Base-by-base conservation (phyloP, 2,329 filamentous ascomycete genomes). In the Fusarium sp. region DNA sequence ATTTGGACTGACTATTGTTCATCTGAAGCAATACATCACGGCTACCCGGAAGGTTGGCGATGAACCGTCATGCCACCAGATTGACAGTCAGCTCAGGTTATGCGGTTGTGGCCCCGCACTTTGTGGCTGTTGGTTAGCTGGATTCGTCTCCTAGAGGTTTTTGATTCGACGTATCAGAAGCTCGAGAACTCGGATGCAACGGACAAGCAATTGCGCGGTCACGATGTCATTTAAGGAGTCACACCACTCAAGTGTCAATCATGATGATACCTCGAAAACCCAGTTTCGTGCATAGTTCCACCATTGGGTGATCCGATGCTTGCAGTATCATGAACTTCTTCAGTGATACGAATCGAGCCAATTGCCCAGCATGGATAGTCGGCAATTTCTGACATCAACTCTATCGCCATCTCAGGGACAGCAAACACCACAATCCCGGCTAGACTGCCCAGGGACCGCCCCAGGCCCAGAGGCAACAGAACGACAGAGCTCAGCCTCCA, bases 21-120 rank as follows among this genome's bases (percentile, higher is more conserved):
- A 34, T 18, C 8, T 20, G 12, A 44, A 61, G 23, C 38, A 20
- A 40, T 33, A 26, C 31, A 52, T 44, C 34, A 47, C 42, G 30
- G 53, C 33, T 62, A 44, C 30, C 41, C 56, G 45, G 59, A 54
- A 65, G 42, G 47, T 47, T 63, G 37, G 16, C 42, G 11, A 5
- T 37, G 56, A 65, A 66, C 47, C 20, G 57, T 73, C 65, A 64
- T 73, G 67, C 69, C 69, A 72, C 56, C 52, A 41, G 30, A 41
- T 44, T 23, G 45, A 58, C 40, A 52, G 60, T 73, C 68, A 60
- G 42, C 55, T 62, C 72, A 74, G 45, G 53, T 54, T 60, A 49
- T 46, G 36, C 42, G 23, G 23, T 42, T 54, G 34, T 44, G 46
- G 59, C 55, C 44, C 62, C 60, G 63, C 63, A 58, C 66, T 62